phyloP scores from a whole-genome alignment of 495 filamentous ascomycete species.

The Aspergillus conjunctus region DNA sequence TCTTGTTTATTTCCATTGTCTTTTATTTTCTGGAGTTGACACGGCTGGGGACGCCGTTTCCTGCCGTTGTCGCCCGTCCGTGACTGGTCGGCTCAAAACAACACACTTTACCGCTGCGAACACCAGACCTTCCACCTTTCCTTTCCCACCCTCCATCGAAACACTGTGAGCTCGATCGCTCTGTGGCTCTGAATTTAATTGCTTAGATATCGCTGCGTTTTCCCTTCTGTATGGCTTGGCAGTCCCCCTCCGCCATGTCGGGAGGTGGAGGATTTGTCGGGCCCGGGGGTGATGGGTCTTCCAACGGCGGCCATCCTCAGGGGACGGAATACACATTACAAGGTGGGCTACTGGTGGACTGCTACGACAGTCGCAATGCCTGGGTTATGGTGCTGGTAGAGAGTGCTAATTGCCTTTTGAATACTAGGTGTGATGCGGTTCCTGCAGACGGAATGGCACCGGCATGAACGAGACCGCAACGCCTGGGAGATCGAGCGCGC shows the following conservation, averaged over 20 bases:
- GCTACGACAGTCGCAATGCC: background rate
- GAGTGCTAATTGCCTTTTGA: conserved; percentile 16
- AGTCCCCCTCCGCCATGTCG: conserved; percentile 65
- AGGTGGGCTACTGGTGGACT: conserved; percentile 55
- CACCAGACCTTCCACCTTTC: conserved; percentile 14
- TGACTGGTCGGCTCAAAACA: conserved; percentile 23
- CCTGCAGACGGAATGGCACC: conserved; percentile 98
- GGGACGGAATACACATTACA: conserved; percentile 99
- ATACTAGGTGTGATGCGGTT: conserved; percentile 94
- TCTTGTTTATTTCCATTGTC: conserved; percentile 12
- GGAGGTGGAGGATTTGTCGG: conserved; percentile 61
- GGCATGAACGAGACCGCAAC: conserved; percentile 96
- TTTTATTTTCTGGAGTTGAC: conserved; percentile 24
- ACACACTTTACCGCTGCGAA: conserved; percentile 24
- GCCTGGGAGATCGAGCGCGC: conserved; percentile 98
- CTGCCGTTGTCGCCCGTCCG: conserved; percentile 28
- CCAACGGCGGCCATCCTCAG: conserved; percentile 63
- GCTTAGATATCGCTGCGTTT: conserved; percentile 2
- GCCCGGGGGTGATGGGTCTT: conserved; percentile 53
- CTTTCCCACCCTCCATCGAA: conserved; percentile 6
- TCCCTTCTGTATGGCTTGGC: conserved; percentile 57
- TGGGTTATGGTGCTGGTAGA: background rate
- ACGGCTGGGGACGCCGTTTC: conserved; percentile 30
- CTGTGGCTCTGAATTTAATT: conserved; percentile 1
- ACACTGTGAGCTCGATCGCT: conserved; percentile 7